phyloP scores from a whole-genome alignment of 768 basidiomycete species.

The Xerocomus brunneocitrinus region DNA sequence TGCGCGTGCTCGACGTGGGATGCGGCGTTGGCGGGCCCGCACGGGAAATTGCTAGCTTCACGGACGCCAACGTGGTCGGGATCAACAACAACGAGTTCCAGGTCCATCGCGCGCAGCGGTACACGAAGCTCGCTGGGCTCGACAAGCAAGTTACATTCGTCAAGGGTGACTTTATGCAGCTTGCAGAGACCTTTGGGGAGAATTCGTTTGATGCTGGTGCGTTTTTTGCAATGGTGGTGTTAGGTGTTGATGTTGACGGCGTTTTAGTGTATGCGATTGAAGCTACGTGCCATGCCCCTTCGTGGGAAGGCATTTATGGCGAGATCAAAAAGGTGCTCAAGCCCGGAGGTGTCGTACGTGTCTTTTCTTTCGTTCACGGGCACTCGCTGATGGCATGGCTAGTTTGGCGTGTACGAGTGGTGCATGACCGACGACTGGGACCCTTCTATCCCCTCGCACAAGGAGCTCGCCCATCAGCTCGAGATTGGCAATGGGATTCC shows the following conservation, averaged over 20 bases:
- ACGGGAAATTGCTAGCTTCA: constrained; percentile 88
- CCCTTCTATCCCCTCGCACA: constrained; percentile 79
- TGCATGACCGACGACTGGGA: constrained; percentile 97
- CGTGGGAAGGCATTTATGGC: constrained; percentile 92
- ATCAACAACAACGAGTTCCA: constrained; percentile 98
- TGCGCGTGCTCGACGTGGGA: constrained; percentile 96
- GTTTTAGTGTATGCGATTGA: constrained; percentile 88
- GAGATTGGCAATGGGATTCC: constrained; percentile 97
- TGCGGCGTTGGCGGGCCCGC: constrained; percentile 98
- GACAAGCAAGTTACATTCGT: constrained; percentile 75
- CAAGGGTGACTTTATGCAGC: constrained; percentile 96
- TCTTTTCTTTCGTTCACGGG: not conserved
- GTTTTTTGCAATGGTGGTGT: constrained; percentile 20
- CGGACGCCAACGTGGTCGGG: constrained; percentile 80
- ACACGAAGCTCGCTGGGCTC: constrained; percentile 74
- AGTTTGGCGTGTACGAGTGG: constrained; percentile 99
- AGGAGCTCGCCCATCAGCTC: constrained; percentile 84
- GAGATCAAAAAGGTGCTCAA: constrained; percentile 92
- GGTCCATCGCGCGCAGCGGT: constrained; percentile 76
- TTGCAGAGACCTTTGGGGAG: constrained; percentile 87
- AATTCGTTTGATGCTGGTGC: constrained; percentile 90
- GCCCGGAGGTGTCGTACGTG: constrained; percentile 87
- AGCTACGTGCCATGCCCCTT: constrained; percentile 94
- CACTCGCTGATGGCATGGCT: constrained; percentile 2
- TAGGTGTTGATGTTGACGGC: constrained; percentile 6